phyloP scores from a whole-genome alignment of 148 eudicot genomes.

The Chenopodium berlandieri region DNA sequence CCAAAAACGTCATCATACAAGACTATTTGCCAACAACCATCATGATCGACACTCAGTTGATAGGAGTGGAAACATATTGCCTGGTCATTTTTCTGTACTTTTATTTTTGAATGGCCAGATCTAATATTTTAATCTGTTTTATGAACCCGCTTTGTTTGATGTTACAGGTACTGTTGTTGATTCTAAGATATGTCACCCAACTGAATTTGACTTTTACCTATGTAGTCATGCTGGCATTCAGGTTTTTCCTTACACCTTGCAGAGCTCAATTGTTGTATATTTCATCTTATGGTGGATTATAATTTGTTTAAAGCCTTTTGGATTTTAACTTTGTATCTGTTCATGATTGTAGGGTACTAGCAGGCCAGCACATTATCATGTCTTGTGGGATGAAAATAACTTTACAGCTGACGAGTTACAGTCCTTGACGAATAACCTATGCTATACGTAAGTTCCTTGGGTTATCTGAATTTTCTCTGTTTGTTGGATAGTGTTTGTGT shows the following conservation, averaged over 20 bases:
- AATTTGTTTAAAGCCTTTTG: not conserved
- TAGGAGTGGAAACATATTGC: constrained; percentile 72
- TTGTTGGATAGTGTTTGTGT: not conserved
- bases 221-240: constrained; percentile 98
- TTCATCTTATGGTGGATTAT: too few relatives aligned
- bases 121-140: not conserved
- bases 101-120: not conserved
- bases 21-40: constrained; percentile 77
- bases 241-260: constrained; percentile 32
- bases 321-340: not conserved
- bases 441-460: constrained; percentile 55
- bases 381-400: constrained; percentile 76
- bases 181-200: constrained; percentile 91
- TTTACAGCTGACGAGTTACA: constrained; percentile 69
- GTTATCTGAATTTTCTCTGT: not conserved
- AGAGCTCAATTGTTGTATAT: not conserved
- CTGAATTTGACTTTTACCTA: constrained; percentile 91
- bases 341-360: constrained; percentile 58
- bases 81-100: constrained; percentile 40
- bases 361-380: constrained; percentile 82
- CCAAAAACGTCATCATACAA: constrained; percentile 89
- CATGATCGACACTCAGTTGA: constrained; percentile 51
- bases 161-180: constrained; percentile 86
- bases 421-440: constrained; percentile 65
- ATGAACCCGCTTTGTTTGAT: not conserved